Conservation (phyloP, 495 filamentous ascomycete genomes). For the Penicillium dipodomyicola region DNA sequence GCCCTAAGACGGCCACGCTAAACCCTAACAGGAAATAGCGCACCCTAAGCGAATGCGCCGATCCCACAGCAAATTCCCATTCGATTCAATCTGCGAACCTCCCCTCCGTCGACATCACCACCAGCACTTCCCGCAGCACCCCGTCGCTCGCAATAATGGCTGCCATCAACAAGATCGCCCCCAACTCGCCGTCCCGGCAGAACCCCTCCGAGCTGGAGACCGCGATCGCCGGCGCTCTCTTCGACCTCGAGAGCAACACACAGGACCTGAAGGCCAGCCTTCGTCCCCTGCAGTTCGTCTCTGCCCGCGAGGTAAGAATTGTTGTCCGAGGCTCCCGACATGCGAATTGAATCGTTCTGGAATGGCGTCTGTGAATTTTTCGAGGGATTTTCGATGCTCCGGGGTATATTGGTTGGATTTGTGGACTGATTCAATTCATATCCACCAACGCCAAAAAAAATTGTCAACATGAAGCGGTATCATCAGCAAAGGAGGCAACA, state of each 20-base stretch:
- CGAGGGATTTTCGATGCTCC: constrained; percentile 10
- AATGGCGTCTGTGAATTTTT: constrained; percentile 21
- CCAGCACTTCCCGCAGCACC: constrained; percentile 43
- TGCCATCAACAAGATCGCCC: constrained; percentile 94
- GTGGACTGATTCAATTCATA: constrained; percentile 10
- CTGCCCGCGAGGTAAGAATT: constrained; percentile 92
- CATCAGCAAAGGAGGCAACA: background rate
- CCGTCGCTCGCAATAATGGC: constrained; percentile 54
- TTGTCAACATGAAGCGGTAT: constrained; percentile 2
- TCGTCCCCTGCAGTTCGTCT: constrained; percentile 94
- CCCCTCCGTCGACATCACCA: constrained; percentile 35
- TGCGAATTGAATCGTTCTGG: constrained; percentile 15
- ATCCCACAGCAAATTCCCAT: constrained; percentile 45
- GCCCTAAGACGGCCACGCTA: constrained; percentile 25
- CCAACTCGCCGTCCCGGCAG: constrained; percentile 89
- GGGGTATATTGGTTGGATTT: constrained; percentile 10
- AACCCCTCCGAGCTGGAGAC: constrained; percentile 94
- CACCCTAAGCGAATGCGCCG: constrained; percentile 43
- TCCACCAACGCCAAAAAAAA: constrained; percentile 8
- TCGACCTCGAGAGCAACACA: constrained; percentile 97
- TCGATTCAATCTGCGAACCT: constrained; percentile 35
- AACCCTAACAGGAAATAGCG: constrained; percentile 26
- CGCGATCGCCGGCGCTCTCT: constrained; percentile 90
- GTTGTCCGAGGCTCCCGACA: constrained; percentile 6
- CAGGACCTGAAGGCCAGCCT: constrained; percentile 90